Percentiles rank a stretch among this genome's conserved stretches.
Conservation (phyloP, 1,139 yeast genomes). For the Yamadazyma sp. region DNA sequence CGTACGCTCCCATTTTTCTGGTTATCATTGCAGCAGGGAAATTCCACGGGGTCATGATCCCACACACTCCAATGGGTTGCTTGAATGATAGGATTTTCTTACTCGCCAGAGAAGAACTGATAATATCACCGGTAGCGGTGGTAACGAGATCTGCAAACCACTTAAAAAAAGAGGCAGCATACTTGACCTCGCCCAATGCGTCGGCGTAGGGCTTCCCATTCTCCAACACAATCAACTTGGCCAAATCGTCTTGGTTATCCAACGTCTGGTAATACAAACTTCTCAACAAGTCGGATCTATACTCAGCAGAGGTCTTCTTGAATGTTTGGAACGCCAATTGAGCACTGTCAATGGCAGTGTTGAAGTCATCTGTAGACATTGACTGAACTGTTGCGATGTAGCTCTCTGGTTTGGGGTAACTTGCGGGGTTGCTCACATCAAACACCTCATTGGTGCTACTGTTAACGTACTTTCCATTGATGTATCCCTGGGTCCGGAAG, state of each 20-base stretch:
- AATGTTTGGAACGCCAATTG: slow-evolving; percentile 34
- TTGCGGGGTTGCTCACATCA: slow-evolving; percentile 48
- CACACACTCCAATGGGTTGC: slow-evolving; percentile 90
- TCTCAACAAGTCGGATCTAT: slow-evolving; percentile 37
- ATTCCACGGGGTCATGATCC: slow-evolving; percentile 93
- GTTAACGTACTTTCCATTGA: slow-evolving; percentile 46
- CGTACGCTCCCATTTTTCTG: slow-evolving; percentile 85
- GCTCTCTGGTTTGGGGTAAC: slow-evolving; percentile 25
- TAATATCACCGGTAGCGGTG: slow-evolving; percentile 68
- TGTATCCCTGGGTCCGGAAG: slow-evolving; percentile 35
- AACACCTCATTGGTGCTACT: slow-evolving; percentile 28
- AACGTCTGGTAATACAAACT: slow-evolving; percentile 54
- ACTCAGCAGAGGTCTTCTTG: slow-evolving; percentile 38
- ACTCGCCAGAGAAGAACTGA: slow-evolving; percentile 58
- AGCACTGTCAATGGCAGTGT: slow-evolving; percentile 41
- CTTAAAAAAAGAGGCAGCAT: slow-evolving; percentile 78
- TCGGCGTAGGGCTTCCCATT: slow-evolving; percentile 82
- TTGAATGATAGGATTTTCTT: slow-evolving; percentile 65
- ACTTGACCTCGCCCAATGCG: slow-evolving; percentile 72
- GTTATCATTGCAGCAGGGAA: slow-evolving; percentile 95
- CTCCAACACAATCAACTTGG: slow-evolving; percentile 70
- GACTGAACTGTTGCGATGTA: slow-evolving; percentile 39
- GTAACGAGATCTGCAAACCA: slow-evolving; percentile 92
- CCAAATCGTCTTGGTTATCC: slow-evolving; percentile 73
- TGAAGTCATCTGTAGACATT: slow-evolving; percentile 34